Percentiles rank a stretch among this genome's conserved stretches.
Evolutionary conservation across 805 yeast genomes (phyloP).

Genomic region (Saccharomycopsis malanga): DNA sequence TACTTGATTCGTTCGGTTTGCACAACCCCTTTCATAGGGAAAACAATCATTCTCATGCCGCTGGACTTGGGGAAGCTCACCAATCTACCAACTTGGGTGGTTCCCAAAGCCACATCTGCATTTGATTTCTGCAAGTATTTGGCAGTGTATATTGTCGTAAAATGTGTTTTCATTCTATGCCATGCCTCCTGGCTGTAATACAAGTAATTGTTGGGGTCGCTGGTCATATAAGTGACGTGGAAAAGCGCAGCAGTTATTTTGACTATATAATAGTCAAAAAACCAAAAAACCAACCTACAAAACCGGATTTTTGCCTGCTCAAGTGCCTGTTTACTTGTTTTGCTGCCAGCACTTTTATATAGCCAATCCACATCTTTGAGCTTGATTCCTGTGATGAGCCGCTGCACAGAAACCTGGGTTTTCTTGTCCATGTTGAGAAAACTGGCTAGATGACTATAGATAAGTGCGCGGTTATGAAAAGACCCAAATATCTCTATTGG

Average conservation of each 20-base stretch:
- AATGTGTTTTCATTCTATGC: conserved; percentile 39
- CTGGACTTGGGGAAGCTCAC: conserved; percentile 44
- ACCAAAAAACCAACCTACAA: conserved; percentile 47
- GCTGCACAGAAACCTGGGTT: conserved; percentile 30
- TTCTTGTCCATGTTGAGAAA: conserved; percentile 30
- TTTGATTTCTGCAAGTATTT: conserved; percentile 30
- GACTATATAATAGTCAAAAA: conserved; percentile 40
- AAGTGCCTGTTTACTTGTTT: neutral
- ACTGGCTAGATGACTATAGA: conserved; percentile 33
- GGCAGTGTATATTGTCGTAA: conserved; percentile 36
- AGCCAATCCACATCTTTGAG: conserved; percentile 48
- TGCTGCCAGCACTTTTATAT: neutral
- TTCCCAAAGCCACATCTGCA: neutral
- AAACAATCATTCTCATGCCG: conserved; percentile 54
- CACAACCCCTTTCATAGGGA: conserved; percentile 36
- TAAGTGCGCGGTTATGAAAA: conserved; percentile 36
- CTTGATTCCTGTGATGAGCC: conserved; percentile 32
- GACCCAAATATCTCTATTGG: conserved; percentile 51
- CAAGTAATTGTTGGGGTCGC: conserved; percentile 31
- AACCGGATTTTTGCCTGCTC: conserved; percentile 34
- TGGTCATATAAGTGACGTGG: conserved; percentile 56
- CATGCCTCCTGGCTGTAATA: conserved; percentile 60
- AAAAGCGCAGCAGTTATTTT: conserved; percentile 49
- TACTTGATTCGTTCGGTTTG: neutral
- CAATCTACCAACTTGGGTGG: neutral